Conservation (phyloP, 176 grass and related monocot species). For the Bonia amplexicaulis region DNA sequence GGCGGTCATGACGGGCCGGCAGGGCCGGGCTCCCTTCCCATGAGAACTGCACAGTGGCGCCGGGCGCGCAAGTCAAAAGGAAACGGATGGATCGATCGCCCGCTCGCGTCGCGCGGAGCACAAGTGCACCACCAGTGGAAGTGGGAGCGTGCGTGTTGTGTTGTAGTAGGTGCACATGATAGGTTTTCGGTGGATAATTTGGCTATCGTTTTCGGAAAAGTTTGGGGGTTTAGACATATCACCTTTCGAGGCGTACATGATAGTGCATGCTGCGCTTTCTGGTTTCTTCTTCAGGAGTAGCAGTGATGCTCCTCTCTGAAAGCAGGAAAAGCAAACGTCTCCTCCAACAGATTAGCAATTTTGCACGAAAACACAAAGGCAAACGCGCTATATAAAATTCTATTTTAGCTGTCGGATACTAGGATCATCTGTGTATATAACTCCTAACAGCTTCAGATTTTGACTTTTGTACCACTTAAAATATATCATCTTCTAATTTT, state of each 20-base stretch:
- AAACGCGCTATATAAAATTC: not conserved
- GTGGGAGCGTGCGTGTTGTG: too few relatives aligned
- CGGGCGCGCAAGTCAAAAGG: not conserved
- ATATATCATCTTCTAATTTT: too few relatives aligned
- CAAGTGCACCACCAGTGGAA: too few relatives aligned
- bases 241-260: not conserved
- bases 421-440: not conserved
- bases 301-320: not conserved
- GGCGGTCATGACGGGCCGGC: too few relatives aligned
- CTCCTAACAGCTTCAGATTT: too few relatives aligned
- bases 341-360: not conserved
- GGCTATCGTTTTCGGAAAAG: not conserved
- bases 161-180: not conserved
- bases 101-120: too few relatives aligned
- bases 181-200: not conserved
- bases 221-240: not conserved
- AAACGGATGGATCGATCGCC: not conserved
- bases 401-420: not conserved
- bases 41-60: not conserved
- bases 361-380: not conserved
- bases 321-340: not conserved
- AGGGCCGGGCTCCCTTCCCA: not conserved
- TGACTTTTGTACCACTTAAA: too few relatives aligned
- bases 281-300: not conserved
- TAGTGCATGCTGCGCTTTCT: not conserved